phyloP scores from a whole-genome alignment of 768 basidiomycete species.

The Serendipita vermifera region DNA sequence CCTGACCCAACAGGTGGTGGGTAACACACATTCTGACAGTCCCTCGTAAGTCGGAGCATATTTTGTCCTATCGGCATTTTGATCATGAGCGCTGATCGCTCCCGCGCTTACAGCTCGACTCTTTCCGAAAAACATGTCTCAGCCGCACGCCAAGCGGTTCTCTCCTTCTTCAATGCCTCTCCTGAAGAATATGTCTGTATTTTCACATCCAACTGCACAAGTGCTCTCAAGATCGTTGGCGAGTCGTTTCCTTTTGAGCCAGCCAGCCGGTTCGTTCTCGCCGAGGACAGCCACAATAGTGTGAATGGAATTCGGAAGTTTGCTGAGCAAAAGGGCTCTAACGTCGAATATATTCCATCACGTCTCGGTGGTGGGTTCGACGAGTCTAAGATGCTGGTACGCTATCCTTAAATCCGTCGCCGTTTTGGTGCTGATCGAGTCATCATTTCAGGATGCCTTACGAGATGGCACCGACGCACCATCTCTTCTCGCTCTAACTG shows the following conservation, averaged over 20 bases:
- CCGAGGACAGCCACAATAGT: conserved; percentile 72
- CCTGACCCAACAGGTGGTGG: conserved; percentile 5
- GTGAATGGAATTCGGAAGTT: conserved; percentile 72
- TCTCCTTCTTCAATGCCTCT: conserved; percentile 68
- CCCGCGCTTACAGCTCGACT: conserved; percentile 43
- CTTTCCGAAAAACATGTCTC: conserved; percentile 52
- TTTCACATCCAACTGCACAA: conserved; percentile 70
- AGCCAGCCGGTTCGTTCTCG: conserved; percentile 50
- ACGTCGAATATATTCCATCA: conserved; percentile 51
- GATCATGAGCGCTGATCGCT: no score
- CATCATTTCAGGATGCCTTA: neutral
- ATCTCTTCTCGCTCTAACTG: conserved; percentile 62
- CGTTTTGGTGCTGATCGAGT: neutral
- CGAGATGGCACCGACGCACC: conserved; percentile 28
- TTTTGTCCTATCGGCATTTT: no score
- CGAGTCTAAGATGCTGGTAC: conserved; percentile 44
- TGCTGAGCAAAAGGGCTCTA: conserved; percentile 41
- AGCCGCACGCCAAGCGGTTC: conserved; percentile 58
- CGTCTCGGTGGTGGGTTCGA: conserved; percentile 55
- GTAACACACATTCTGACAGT: conserved; percentile 12
- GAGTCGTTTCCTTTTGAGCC: conserved; percentile 61
- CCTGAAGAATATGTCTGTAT: conserved; percentile 59
- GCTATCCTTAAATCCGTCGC: neutral
- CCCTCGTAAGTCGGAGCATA: neutral
- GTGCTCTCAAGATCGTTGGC: conserved; percentile 67